Percentiles rank a stretch among this genome's conserved stretches.
These are phyloP conservation scores for Botrytis cinerea DNA, from an alignment of 2,329 filamentous ascomycete species.

Conservation along the genomic window DNA sequence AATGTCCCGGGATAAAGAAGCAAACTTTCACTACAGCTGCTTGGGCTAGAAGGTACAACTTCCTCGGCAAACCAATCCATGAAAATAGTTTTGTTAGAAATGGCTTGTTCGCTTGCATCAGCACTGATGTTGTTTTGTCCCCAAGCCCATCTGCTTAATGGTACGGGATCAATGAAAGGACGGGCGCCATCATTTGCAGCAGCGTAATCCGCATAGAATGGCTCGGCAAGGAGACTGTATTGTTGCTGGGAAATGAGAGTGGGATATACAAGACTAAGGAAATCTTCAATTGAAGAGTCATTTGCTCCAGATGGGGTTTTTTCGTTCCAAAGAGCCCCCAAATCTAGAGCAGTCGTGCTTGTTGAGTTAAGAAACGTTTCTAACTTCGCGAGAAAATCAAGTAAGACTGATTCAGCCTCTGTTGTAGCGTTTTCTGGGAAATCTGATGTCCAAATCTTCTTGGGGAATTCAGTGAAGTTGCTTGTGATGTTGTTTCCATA, in stretches of 20 bases:
- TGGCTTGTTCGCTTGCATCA: slow-evolving; percentile 45
- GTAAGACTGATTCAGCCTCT: slow-evolving; percentile 44
- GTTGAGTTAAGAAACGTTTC: slow-evolving; percentile 46
- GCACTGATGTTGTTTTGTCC: slow-evolving; percentile 46
- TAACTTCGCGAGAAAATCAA: slow-evolving; percentile 48
- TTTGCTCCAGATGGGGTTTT: slow-evolving; percentile 39
- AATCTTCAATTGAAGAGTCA: slow-evolving; percentile 40
- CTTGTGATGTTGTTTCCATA: slow-evolving; percentile 51
- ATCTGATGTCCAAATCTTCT: slow-evolving; percentile 45
- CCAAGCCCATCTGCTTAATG: slow-evolving; percentile 51
- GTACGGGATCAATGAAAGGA: slow-evolving; percentile 53
- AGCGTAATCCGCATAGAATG: slow-evolving; percentile 53
- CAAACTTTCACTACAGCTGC: slow-evolving; percentile 52
- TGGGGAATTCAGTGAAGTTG: slow-evolving; percentile 45
- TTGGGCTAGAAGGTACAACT: slow-evolving; percentile 46
- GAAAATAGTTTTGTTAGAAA: slow-evolving; percentile 53
- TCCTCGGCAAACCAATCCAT: slow-evolving; percentile 50
- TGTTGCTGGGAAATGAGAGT: slow-evolving; percentile 52
- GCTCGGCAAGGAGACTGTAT: slow-evolving; percentile 48
- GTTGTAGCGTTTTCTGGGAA: slow-evolving; percentile 46
- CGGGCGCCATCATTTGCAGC: slow-evolving; percentile 47
- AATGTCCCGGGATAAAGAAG: slow-evolving; percentile 50
- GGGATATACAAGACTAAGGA: slow-evolving; percentile 50
- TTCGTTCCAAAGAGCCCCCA: slow-evolving; percentile 29
- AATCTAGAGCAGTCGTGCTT: slow-evolving; percentile 36